Percentiles rank a stretch among this genome's conserved stretches.
Evolutionary conservation across 106 monocot species (phyloP).

Genomic region (Amphibolis antarctica): DNA sequence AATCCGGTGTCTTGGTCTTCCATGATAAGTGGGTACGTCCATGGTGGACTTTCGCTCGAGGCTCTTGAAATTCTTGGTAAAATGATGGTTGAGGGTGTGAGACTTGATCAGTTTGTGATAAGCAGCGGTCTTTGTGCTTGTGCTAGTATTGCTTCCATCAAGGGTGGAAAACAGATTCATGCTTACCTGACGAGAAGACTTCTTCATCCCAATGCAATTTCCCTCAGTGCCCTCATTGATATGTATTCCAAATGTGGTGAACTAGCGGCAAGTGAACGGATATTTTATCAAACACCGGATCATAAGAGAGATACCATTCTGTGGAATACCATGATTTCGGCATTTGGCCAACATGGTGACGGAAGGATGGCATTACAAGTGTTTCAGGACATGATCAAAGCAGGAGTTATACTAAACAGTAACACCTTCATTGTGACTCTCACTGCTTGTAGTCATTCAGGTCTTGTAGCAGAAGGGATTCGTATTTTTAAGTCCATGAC

Average conservation of each 20-base stretch:
- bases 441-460: constrained; percentile 56
- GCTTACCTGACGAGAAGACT: constrained; percentile 27
- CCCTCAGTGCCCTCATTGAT: constrained; percentile 51
- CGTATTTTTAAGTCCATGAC: constrained; percentile 49
- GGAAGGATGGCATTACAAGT: constrained; percentile 33
- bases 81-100: constrained; percentile 35
- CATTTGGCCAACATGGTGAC: constrained; percentile 51
- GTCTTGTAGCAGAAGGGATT: constrained; percentile 48
- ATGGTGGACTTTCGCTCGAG: constrained; percentile 26
- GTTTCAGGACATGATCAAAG: constrained; percentile 42
- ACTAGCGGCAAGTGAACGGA: constrained; percentile 21
- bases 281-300: constrained; percentile 26
- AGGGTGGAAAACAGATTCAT: constrained; percentile 71
- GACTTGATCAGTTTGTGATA: constrained; percentile 58
- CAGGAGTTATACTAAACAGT: constrained; percentile 29
- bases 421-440: constrained; percentile 50
- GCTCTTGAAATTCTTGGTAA: constrained; percentile 47
- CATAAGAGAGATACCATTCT: constrained; percentile 34
- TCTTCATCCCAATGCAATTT: constrained; percentile 48
- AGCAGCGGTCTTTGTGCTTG: constrained; percentile 56
- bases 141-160: constrained; percentile 36
- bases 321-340: constrained; percentile 74
- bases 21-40: constrained; percentile 47
- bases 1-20: constrained; percentile 64
- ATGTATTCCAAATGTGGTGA: constrained; percentile 91